Base-by-base conservation (phyloP, 192 early-diverging fungal species). In the Coemansia sp. region DNA sequence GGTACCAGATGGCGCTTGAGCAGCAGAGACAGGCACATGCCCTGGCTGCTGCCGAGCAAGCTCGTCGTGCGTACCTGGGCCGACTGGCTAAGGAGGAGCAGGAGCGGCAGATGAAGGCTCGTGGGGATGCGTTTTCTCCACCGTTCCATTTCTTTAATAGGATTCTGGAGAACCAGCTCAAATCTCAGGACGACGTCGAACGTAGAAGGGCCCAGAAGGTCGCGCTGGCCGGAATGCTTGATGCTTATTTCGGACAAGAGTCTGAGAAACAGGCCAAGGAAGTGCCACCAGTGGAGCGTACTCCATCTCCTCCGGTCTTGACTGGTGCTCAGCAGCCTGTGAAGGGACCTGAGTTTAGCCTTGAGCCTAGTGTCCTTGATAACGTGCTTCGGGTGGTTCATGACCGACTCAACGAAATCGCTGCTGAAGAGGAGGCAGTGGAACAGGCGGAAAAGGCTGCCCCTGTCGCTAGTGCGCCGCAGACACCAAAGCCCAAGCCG, bases 131-230 rank as follows among this genome's bases (percentile, higher is more conserved):
- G 24, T 84, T 78, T 42, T 69, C 65, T 12, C 81, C 76, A 59
- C 76, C 81, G 20, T 75, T 78, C 54, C 73, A 73, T 13, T 84
- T 84, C 42, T 84, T 84, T 36, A 52, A 73, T 49, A 72, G 68
- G 40, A 84, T 84, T 27, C 57, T 84, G 31, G 57, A 67, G 42
- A 76, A 38, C 51, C 81, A 78, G 61, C 33, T 84, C 10, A 68
- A 51, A 29, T 67, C 70, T 1, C 81, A 78, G 64, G 81, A 84
- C 60, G 67, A 73, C 16, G 55, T 68, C 15, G 81, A 78, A 49
- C 67, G 81, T 29, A 75, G 70, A 61, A 55, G 66, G 2, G 81
- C 81, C 2, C 73, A 76, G 46, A 73, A 69, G 36, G 22, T 60
- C 3, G 81, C 81, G 4, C 65, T 84, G 8, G 31, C 5, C 0